Evolutionary conservation across 2,329 filamentous ascomycete genomes (phyloP), one percentile per base, ranked within the genome.

Genomic region (Monosporascus sp.): DNA sequence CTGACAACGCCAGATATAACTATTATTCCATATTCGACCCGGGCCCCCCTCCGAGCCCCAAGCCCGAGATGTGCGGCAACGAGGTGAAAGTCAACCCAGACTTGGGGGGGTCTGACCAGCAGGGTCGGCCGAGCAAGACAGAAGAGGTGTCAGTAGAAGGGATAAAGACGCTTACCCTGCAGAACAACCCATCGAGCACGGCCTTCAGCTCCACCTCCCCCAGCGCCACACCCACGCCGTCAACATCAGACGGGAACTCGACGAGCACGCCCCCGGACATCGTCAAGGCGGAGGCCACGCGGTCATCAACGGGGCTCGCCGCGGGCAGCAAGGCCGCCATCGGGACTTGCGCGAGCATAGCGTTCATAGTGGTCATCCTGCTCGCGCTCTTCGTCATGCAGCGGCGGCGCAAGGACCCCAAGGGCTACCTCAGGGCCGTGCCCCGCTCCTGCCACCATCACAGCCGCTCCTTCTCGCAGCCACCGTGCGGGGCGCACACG

Each of bases 271-370:
- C 60, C 36, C 65, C 70, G 15, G 51, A 55, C 20, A 58, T 54
- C 7, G 46, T 27, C 20, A 44, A 37, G 20, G 36, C 24, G 31
- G 45, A 53, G 45, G 49, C 51, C 25, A 39, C 49, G 3, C 22
- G 6, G 20, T 46, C 56, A 27, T 46, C 56, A 20, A 49, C 54
- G 22, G 59, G 57, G 3, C 63, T 78, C 6, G 66, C 75, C 1
- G 59, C 64, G 1, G 73, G 72, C 2, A 68, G 71, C 46, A 79
- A 74, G 53, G 70, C 72, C 3, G 75, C 77, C 35, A 74, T 81
- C 48, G 73, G 67, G 4, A 58, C 79, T 11, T 74, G 72, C 49
- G 70, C 72, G 2, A 59, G 72, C 3, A 60, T 77, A n/a, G 72
- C 62, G 4, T 56, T 75, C 11, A 54, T 75, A 15, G 62, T 70